Conservation (phyloP, 1,284 basidiomycete species). For the Irpex lacteus region DNA sequence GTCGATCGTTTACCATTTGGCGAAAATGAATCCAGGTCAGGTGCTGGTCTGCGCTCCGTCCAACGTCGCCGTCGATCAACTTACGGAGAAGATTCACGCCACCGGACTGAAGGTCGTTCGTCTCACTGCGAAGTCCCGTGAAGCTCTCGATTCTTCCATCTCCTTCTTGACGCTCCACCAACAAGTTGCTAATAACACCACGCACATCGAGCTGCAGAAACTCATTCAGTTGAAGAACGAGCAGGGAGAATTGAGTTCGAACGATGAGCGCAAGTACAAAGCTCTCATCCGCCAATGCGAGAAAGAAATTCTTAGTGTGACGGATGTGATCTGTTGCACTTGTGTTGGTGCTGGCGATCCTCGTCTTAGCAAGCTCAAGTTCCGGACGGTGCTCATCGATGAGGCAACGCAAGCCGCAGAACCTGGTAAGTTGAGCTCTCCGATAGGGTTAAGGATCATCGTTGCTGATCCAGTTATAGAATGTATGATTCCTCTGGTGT, state of each 20-base stretch:
- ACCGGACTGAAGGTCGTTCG: slow-evolving; percentile 98
- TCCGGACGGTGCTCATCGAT: slow-evolving; percentile 97
- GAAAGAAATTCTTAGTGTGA: slow-evolving; percentile 92
- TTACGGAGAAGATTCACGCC: slow-evolving; percentile 97
- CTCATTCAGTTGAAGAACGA: slow-evolving; percentile 97
- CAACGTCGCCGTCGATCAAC: slow-evolving; percentile 98
- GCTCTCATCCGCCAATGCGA: slow-evolving; percentile 92
- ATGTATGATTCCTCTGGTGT: slow-evolving; percentile 98
- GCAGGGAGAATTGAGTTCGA: slow-evolving; percentile 94
- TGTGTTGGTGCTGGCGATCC: slow-evolving; percentile 98
- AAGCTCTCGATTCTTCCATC: slow-evolving; percentile 93
- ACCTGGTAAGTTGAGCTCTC: slow-evolving; percentile 63
- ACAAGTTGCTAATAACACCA: slow-evolving; percentile 95
- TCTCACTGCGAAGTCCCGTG: slow-evolving; percentile 95
- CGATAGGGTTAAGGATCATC: slow-evolving; percentile 10
- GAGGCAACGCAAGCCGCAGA: slow-evolving; percentile 99
- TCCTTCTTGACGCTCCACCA: slow-evolving; percentile 94
- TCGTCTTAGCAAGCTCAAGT: slow-evolving; percentile 93
- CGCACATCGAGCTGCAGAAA: slow-evolving; percentile 95
- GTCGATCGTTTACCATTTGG: slow-evolving; percentile 97
- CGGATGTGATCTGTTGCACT: slow-evolving; percentile 98
- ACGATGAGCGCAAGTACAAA: slow-evolving; percentile 98
- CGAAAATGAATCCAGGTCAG: slow-evolving; percentile 99
- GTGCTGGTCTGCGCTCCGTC: slow-evolving; percentile 99
- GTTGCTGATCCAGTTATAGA: slow-evolving; percentile 47